phyloP scores from a whole-genome alignment of 2,329 filamentous ascomycete genomes.

The Aspergillus sp. region DNA sequence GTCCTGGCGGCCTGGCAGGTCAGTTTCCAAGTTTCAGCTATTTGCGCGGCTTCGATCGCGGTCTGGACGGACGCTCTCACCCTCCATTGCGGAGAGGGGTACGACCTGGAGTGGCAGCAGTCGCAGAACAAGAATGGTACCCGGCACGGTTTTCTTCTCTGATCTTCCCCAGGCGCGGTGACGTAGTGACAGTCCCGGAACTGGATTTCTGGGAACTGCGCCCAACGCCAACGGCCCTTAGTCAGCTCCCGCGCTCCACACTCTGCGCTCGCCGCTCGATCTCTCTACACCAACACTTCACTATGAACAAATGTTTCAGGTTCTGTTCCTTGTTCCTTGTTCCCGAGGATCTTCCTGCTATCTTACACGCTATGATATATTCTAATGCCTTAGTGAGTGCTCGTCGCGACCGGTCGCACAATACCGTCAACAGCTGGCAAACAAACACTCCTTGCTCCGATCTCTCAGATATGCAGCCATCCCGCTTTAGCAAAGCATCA shows the following conservation, averaged over 20 bases:
- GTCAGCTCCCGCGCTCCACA: neutral
- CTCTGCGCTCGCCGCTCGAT: no score
- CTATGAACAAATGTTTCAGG: no score
- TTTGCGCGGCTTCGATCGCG: constrained; percentile 1
- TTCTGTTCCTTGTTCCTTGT: neutral
- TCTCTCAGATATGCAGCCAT: neutral
- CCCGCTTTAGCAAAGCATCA: neutral
- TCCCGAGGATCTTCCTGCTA: neutral
- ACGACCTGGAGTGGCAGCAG: neutral
- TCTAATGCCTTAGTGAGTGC: neutral
- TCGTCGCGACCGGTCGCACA: neutral
- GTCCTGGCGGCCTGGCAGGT: neutral
- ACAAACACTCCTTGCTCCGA: neutral
- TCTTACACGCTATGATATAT: neutral
- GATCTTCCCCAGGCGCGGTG: neutral
- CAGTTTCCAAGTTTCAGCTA: neutral
- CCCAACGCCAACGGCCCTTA: neutral
- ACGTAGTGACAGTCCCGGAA: neutral
- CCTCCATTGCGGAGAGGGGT: constrained; percentile 6
- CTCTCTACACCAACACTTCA: no score
- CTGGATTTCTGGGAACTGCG: neutral
- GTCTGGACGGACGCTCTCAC: neutral
- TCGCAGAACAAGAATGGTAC: neutral
- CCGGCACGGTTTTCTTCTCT: neutral
- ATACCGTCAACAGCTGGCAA: neutral